Percentiles rank a stretch among this genome's conserved stretches.
Evolutionary conservation across 2,329 filamentous ascomycete genomes (phyloP).

Genomic region (Paraphaeosphaeria minitans): DNA sequence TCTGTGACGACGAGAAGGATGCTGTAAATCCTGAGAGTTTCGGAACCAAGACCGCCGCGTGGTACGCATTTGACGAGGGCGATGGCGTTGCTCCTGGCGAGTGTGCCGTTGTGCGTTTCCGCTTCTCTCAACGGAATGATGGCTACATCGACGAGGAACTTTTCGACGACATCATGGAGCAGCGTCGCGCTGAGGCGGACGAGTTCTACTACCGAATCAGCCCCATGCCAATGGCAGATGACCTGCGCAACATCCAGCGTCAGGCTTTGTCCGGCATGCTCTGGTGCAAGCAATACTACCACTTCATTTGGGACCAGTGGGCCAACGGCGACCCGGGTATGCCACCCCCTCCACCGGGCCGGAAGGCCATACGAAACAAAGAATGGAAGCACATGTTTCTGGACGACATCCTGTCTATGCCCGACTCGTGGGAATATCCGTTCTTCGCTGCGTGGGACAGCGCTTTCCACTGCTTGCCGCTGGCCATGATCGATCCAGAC

Average conservation of each 20-base stretch:
- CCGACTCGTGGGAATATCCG: conserved; percentile 97
- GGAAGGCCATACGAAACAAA: conserved; percentile 81
- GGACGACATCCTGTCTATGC: conserved; percentile 96
- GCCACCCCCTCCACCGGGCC: conserved; percentile 79
- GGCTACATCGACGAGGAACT: conserved; percentile 88
- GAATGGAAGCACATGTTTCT: conserved; percentile 96
- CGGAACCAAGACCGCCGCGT: conserved; percentile 89
- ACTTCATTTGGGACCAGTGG: conserved; percentile 98
- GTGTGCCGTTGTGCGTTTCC: conserved; percentile 93
- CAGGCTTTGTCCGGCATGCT: conserved; percentile 97
- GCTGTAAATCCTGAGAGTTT: conserved; percentile 79
- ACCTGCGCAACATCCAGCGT: conserved; percentile 91
- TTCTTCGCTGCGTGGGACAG: conserved; percentile 98
- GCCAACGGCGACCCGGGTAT: conserved; percentile 89
- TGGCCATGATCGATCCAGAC: conserved; percentile 97
- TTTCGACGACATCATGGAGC: conserved; percentile 89
- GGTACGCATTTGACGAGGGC: conserved; percentile 89
- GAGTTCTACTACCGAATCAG: conserved; percentile 96
- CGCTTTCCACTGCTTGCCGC: conserved; percentile 92
- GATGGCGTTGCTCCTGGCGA: conserved; percentile 87
- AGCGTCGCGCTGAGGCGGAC: conserved; percentile 85
- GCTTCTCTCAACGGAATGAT: conserved; percentile 76
- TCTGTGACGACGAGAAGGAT: conserved; percentile 79
- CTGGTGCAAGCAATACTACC: conserved; percentile 97
- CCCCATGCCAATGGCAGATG: conserved; percentile 89